Percentiles rank a stretch among this genome's conserved stretches.
These are phyloP conservation scores for Cadophora sp. DNA, from an alignment of 2,329 filamentous ascomycete species.

Conservation along the genomic window DNA sequence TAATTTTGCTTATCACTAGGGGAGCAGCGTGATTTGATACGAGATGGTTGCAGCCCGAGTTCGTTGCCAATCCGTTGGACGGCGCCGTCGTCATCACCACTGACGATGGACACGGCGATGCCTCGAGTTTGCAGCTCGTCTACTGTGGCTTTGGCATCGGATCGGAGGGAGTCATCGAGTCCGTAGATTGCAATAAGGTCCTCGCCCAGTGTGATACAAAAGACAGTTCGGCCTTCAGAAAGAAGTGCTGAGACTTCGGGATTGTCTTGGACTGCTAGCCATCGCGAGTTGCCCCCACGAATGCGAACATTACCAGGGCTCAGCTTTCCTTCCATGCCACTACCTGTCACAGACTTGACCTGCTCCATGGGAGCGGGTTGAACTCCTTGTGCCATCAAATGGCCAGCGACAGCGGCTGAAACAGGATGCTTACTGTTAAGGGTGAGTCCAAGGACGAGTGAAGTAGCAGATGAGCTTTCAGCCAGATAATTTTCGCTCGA, in stretches of 20 bases:
- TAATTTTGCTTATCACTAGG: constrained; percentile 44
- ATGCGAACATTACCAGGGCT: constrained; percentile 41
- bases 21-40: constrained; percentile 44
- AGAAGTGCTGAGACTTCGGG: constrained; percentile 46
- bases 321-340: constrained; percentile 51
- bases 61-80: constrained; percentile 50
- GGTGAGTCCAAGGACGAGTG: constrained; percentile 44
- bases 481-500: constrained; percentile 47
- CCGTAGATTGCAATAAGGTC: constrained; percentile 51
- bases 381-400: constrained; percentile 41
- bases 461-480: not conserved
- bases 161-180: constrained; percentile 53
- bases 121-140: constrained; percentile 46
- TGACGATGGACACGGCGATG: constrained; percentile 57
- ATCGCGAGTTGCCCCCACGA: constrained; percentile 57
- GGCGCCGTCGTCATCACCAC: constrained; percentile 58
- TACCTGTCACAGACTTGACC: constrained; percentile 46
- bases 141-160: constrained; percentile 50
- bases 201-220: constrained; percentile 54
- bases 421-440: constrained; percentile 38
- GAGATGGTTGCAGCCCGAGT: constrained; percentile 48
- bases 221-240: constrained; percentile 49
- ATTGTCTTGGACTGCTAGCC: constrained; percentile 49
- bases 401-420: constrained; percentile 44
- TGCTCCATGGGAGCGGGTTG: constrained; percentile 40